Conservation (phyloP, 441 rosid species). For the Aleurites moluccanus region DNA sequence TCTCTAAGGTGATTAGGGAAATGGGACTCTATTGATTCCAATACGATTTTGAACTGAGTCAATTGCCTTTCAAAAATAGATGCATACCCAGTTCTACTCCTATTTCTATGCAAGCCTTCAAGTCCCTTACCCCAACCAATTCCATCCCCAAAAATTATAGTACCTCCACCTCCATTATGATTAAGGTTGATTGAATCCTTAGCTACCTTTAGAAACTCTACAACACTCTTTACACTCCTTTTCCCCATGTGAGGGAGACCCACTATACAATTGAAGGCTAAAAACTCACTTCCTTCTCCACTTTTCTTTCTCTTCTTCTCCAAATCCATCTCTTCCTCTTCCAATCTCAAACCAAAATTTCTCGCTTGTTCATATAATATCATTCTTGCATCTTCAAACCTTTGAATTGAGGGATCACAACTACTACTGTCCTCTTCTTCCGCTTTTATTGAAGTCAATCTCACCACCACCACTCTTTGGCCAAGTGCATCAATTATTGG, state of each 20-base stretch:
- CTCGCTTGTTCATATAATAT: slow-evolving; percentile 27
- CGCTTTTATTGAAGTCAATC: slow-evolving; percentile 35
- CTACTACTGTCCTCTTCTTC: slow-evolving; percentile 23
- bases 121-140: slow-evolving; percentile 12
- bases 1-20: slow-evolving; percentile 30
- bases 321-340: slow-evolving; percentile 32
- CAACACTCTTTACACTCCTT: slow-evolving; percentile 13
- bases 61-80: slow-evolving; percentile 28
- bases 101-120: background rate
- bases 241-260: slow-evolving; percentile 37
- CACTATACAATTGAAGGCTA: slow-evolving; percentile 45
- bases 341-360: slow-evolving; percentile 33
- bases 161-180: slow-evolving; percentile 16
- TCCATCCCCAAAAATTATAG: slow-evolving; percentile 30
- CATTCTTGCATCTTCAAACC: slow-evolving; percentile 27
- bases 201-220: slow-evolving; percentile 29
- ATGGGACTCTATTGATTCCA: slow-evolving; percentile 34
- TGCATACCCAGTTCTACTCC: background rate
- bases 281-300: slow-evolving; percentile 27
- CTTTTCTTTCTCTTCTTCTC: slow-evolving; percentile 23
- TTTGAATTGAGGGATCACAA: slow-evolving; percentile 1
- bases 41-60: slow-evolving; percentile 26
- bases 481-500: slow-evolving; percentile 38
- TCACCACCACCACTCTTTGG: slow-evolving; percentile 11
- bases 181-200: slow-evolving; percentile 20